Conservation (phyloP, 768 basidiomycete species). For the Boletales sp. region DNA sequence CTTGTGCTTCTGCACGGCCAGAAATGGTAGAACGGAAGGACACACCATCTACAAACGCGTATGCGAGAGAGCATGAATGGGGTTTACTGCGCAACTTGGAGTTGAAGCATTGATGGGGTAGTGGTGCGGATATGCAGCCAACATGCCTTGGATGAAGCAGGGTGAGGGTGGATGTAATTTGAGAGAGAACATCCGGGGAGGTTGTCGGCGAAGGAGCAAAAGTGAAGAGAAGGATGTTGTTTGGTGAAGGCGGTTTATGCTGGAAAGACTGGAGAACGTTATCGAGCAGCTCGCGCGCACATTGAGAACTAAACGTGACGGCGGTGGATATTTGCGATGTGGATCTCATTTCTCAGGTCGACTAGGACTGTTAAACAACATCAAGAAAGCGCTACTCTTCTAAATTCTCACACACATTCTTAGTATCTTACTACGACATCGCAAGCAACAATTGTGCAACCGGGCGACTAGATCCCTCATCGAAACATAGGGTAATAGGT, state of each 20-base stretch:
- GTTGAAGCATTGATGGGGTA: conserved; percentile 25
- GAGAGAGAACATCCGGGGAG: conserved; percentile 29
- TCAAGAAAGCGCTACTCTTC: no score
- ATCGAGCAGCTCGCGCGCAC: conserved; percentile 17
- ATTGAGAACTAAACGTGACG: conserved; percentile 14
- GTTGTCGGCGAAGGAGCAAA: conserved; percentile 25
- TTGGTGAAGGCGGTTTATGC: neutral
- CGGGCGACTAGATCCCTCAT: no score
- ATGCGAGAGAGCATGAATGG: conserved; percentile 57
- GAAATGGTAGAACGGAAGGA: conserved; percentile 63
- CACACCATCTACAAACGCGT: conserved; percentile 40
- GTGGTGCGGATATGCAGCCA: conserved; percentile 61
- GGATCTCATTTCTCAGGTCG: no score
- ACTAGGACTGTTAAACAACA: no score
- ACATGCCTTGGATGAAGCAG: conserved; percentile 40
- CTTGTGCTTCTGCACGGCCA: conserved; percentile 55
- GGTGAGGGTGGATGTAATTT: conserved; percentile 38
- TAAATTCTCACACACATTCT: no score
- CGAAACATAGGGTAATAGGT: no score
- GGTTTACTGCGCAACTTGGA: conserved; percentile 13
- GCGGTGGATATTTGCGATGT: conserved; percentile 11
- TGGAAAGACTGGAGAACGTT: conserved; percentile 7
- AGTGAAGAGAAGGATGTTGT: conserved; percentile 19
- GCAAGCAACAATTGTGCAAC: no score
- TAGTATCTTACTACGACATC: no score